Conservation (phyloP, 2,329 filamentous ascomycete species). For the Tolypocladium guangdongense region DNA sequence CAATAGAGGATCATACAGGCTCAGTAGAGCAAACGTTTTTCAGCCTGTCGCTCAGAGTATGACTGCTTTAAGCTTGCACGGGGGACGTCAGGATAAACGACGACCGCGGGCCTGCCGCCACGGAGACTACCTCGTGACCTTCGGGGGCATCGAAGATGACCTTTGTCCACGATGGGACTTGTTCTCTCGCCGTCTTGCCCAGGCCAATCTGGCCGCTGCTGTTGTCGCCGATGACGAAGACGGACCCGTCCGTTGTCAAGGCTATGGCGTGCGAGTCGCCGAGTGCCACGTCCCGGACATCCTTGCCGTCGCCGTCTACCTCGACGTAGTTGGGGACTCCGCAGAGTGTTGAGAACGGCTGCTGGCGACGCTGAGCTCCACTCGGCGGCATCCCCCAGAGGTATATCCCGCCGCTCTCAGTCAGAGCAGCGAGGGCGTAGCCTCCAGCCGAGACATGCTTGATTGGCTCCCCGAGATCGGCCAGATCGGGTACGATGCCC, state of each 20-base stretch:
- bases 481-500: slow-evolving; percentile 34
- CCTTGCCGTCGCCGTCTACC: slow-evolving; percentile 33
- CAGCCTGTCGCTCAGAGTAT: not conserved
- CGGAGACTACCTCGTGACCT: slow-evolving; percentile 22
- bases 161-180: slow-evolving; percentile 24
- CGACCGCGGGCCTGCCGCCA: slow-evolving; percentile 36
- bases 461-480: slow-evolving; percentile 39
- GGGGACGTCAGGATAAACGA: slow-evolving; percentile 36
- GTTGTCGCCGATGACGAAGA: slow-evolving; percentile 48
- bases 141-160: slow-evolving; percentile 16
- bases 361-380: slow-evolving; percentile 17
- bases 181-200: slow-evolving; percentile 4
- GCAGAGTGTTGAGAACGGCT: slow-evolving; percentile 18
- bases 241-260: slow-evolving; percentile 33
- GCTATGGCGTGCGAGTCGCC: slow-evolving; percentile 49
- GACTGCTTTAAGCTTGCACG: slow-evolving; percentile 4
- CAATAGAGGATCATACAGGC: slow-evolving; percentile 33
- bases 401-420: slow-evolving; percentile 46
- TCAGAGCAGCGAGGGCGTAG: slow-evolving; percentile 47
- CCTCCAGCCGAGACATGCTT: slow-evolving; percentile 44
- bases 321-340: slow-evolving; percentile 31
- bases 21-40: slow-evolving; percentile 16
- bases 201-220: slow-evolving; percentile 49
- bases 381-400: slow-evolving; percentile 39
- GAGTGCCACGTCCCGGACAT: slow-evolving; percentile 46